A percentile compares a stretch with the other conserved stretches of the same genome.
Evolutionary conservation across 768 basidiomycete species (phyloP).

Genomic region (Galerina marginata): DNA sequence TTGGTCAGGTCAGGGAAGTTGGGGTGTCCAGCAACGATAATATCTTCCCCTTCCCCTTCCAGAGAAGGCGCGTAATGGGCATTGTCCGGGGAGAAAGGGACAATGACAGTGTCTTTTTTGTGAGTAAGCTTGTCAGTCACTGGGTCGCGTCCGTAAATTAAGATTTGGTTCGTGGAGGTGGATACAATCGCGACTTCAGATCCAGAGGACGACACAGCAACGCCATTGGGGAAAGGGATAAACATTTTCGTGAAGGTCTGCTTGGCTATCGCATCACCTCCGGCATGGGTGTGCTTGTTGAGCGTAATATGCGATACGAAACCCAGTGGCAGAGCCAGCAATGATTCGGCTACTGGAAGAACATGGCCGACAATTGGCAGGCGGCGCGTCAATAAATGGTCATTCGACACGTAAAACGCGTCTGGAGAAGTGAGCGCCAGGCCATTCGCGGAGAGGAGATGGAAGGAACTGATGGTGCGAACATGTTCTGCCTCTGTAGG

Average conservation of each 20-base stretch:
- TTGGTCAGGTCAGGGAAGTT: constrained; percentile 57
- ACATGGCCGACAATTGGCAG: constrained; percentile 56
- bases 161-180: constrained; percentile 50
- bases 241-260: constrained; percentile 50
- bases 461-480: constrained; percentile 62
- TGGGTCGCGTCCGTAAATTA: constrained; percentile 56
- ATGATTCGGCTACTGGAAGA: constrained; percentile 58
- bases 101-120: constrained; percentile 40
- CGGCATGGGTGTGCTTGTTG: constrained; percentile 27
- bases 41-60: constrained; percentile 30
- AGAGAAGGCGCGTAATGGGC: constrained; percentile 51
- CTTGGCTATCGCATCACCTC: constrained; percentile 29
- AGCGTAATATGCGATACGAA: constrained; percentile 64
- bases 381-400: constrained; percentile 71
- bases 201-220: constrained; percentile 60
- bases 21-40: constrained; percentile 72
- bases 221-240: constrained; percentile 72
- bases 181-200: constrained; percentile 62
- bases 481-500: constrained; percentile 55
- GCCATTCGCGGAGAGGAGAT: constrained; percentile 70
- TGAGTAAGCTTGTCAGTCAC: constrained; percentile 48
- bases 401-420: constrained; percentile 76
- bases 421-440: constrained; percentile 68
- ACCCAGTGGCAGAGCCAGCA: constrained; percentile 60
- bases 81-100: constrained; percentile 72